A percentile compares a stretch with the other conserved stretches of the same genome.
These are phyloP conservation scores for Biscogniauxia marginata DNA, from an alignment of 2,329 filamentous ascomycete species.

Conservation along the genomic window DNA sequence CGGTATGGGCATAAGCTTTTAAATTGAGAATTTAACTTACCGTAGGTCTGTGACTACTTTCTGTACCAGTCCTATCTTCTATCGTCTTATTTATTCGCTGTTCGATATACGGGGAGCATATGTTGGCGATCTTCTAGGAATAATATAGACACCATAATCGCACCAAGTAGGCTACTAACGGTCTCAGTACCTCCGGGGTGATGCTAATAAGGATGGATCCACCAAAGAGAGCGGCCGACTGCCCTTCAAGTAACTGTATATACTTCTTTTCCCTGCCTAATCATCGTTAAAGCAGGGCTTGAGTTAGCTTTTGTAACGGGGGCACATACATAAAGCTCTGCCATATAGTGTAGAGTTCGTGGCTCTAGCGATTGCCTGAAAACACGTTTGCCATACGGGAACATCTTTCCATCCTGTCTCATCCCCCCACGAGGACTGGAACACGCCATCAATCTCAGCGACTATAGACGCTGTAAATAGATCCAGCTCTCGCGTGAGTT, in stretches of 20 bases:
- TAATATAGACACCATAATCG: conserved; percentile 2
- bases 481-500: conserved; percentile 8
- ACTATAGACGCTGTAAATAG: neutral
- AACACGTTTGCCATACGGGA: neutral
- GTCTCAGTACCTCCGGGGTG: conserved; percentile 1
- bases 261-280: conserved; percentile 4
- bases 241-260: neutral
- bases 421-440: neutral
- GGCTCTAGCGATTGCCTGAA: neutral
- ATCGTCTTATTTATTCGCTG: too few relatives aligned
- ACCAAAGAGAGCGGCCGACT: conserved; percentile 2
- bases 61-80: too few relatives aligned
- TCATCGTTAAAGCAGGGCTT: neutral
- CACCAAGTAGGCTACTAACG: neutral
- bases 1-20: too few relatives aligned
- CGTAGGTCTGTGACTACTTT: too few relatives aligned
- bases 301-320: too few relatives aligned
- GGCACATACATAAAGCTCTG: conserved; percentile 4
- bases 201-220: conserved; percentile 5
- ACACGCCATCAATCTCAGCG: neutral
- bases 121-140: neutral
- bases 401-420: neutral
- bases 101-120: conserved; percentile 5
- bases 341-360: conserved; percentile 3
- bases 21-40: too few relatives aligned